phyloP scores from a whole-genome alignment of 148 eudicot genomes.

The Vaccinium myrtillus region DNA sequence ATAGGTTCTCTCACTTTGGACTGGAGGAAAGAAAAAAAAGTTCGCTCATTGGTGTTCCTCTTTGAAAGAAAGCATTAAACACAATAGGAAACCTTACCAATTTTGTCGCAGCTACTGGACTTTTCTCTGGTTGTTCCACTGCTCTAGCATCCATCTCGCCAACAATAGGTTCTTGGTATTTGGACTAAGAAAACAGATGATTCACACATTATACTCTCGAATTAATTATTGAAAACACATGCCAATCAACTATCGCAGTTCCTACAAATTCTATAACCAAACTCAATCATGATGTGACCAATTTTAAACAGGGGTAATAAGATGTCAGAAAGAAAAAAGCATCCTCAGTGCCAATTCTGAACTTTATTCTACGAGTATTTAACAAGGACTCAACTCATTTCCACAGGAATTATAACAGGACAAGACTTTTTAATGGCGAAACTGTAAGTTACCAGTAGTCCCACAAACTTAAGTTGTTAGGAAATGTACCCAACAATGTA shows the following conservation, averaged over 20 bases:
- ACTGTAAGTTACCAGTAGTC: background rate
- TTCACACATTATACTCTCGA: background rate
- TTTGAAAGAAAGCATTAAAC: background rate
- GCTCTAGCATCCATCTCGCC: background rate
- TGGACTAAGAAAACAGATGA: background rate
- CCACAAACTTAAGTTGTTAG: no score
- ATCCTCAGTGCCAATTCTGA: background rate
- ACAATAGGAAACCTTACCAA: constrained; percentile 5
- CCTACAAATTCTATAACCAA: background rate
- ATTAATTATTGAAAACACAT: background rate
- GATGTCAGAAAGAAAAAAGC: background rate
- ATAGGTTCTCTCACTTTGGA: background rate
- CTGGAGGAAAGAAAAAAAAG: background rate
- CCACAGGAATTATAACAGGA: background rate
- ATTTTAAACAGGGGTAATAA: background rate
- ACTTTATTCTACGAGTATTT: background rate
- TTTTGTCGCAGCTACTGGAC: background rate
- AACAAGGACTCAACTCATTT: background rate
- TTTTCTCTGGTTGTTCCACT: background rate
- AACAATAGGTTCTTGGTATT: background rate
- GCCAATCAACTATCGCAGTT: background rate
- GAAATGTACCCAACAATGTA: no score
- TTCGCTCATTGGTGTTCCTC: background rate
- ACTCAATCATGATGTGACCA: background rate
- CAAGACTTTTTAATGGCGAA: background rate